Evolutionary conservation across 2,329 filamentous ascomycete genomes (phyloP).

Genomic region (Cladosporium sphaerospermum): DNA sequence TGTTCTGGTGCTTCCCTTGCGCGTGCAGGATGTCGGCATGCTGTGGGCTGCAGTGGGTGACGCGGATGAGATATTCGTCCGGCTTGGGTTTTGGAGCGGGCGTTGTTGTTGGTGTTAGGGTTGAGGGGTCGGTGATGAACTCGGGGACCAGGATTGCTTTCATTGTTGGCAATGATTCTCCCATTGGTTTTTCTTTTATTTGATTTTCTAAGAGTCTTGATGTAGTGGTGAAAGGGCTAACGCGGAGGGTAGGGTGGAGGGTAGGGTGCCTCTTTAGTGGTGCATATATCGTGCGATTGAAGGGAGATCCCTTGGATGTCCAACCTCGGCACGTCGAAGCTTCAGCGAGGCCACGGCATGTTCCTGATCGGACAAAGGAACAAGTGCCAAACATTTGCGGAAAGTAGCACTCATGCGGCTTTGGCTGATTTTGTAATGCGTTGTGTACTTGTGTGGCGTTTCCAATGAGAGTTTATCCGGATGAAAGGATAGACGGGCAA

Average conservation of each 20-base stretch:
- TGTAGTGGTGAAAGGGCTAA: not conserved
- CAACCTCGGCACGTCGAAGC: not conserved
- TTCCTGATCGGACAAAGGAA: too few species aligned
- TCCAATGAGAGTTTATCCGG: too few species aligned
- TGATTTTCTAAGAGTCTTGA: not conserved
- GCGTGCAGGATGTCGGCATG: slow-evolving; percentile 57
- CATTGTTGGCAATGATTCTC: slow-evolving; percentile 26
- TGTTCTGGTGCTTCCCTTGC: slow-evolving; percentile 56
- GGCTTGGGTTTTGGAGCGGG: slow-evolving; percentile 30
- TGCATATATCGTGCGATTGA: not conserved
- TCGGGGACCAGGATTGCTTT: slow-evolving; percentile 36
- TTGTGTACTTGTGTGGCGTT: too few species aligned
- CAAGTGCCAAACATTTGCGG: too few species aligned
- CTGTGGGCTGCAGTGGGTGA: slow-evolving; percentile 53
- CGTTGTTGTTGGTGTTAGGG: slow-evolving; percentile 23
- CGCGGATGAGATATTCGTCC: slow-evolving; percentile 40
- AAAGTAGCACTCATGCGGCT: too few species aligned
- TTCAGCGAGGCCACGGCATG: too few species aligned
- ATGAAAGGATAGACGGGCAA: too few species aligned
- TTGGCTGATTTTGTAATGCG: too few species aligned
- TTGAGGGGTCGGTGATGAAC: slow-evolving; percentile 29
- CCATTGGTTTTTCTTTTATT: not conserved
- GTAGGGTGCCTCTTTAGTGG: not conserved
- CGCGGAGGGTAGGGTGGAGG: not conserved
- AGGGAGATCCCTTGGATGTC: not conserved